Conservation (phyloP, 2,329 filamentous ascomycete genomes). For the Neofusicoccum sp. region DNA sequence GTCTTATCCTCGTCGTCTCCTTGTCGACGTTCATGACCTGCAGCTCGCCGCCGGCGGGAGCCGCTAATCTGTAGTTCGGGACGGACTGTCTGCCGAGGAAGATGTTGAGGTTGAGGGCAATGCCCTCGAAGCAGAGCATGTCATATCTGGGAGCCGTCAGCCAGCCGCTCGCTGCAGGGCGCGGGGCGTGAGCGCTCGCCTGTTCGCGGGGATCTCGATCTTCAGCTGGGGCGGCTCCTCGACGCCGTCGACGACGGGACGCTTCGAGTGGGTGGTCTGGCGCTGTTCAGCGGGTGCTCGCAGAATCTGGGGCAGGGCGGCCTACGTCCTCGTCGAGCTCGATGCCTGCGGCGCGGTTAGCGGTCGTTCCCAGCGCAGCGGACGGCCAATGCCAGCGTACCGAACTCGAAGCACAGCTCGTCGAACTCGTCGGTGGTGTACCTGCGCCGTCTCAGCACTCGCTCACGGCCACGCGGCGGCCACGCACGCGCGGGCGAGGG, state of each 20-base stretch:
- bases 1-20: slow-evolving; percentile 74
- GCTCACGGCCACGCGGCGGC: neutral
- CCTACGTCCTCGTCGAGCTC: slow-evolving; percentile 88
- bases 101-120: slow-evolving; percentile 92
- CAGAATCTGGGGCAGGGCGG: slow-evolving; percentile 7
- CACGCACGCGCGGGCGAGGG: slow-evolving; percentile 1
- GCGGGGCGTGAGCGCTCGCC: slow-evolving; percentile 52
- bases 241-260: slow-evolving; percentile 71
- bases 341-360: slow-evolving; percentile 54
- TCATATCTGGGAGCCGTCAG: slow-evolving; percentile 57
- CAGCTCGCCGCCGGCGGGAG: slow-evolving; percentile 69
- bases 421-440: slow-evolving; percentile 95
- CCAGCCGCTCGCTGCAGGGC: neutral
- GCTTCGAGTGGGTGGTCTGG: slow-evolving; percentile 68
- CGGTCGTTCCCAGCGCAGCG: neutral
- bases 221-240: slow-evolving; percentile 91
- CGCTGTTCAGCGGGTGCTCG: slow-evolving; percentile 2
- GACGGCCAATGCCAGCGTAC: slow-evolving; percentile 40
- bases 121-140: slow-evolving; percentile 96
- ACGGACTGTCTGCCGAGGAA: slow-evolving; percentile 75
- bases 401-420: slow-evolving; percentile 96
- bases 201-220: slow-evolving; percentile 96
- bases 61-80: slow-evolving; percentile 75
- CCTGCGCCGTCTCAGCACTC: slow-evolving; percentile 42
- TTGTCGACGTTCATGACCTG: slow-evolving; percentile 78